A percentile compares a stretch with the other conserved stretches of the same genome.
phyloP scores from a whole-genome alignment of 257 asterid species.

The Craterostigma plantagineum region DNA sequence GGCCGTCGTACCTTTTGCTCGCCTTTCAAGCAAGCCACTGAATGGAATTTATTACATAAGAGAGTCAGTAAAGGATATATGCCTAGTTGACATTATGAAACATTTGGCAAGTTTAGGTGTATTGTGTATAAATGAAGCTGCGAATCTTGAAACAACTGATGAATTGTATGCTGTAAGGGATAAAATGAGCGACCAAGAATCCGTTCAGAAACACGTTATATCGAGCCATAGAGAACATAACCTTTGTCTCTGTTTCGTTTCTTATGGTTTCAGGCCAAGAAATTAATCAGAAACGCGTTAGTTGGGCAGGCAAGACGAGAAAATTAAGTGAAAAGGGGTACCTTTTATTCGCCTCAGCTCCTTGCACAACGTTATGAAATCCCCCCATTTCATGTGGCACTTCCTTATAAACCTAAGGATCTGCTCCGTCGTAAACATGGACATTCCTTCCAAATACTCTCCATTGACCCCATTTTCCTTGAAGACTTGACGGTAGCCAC shows the following conservation, averaged over 20 bases:
- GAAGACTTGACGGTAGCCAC: slow-evolving; percentile 69
- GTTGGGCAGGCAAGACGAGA: neutral
- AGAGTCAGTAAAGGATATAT: neutral
- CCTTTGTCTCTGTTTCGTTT: no score
- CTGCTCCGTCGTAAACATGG: slow-evolving; percentile 96
- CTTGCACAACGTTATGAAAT: slow-evolving; percentile 96
- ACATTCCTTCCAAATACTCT: slow-evolving; percentile 95
- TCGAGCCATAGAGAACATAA: no score
- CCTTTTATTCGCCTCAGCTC: slow-evolving; percentile 99
- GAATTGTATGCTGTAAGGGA: no score
- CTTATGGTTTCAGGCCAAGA: no score
- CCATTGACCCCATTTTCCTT: slow-evolving; percentile 94
- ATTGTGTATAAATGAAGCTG: no score
- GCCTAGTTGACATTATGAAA: neutral
- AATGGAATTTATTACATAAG: neutral
- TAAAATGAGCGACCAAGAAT: no score
- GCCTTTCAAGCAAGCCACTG: slow-evolving; percentile 98
- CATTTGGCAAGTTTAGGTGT: neutral
- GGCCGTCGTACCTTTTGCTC: slow-evolving; percentile 86
- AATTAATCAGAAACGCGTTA: no score
- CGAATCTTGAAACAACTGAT: no score
- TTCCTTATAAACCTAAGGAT: slow-evolving; percentile 93
- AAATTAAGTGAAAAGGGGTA: slow-evolving; percentile 10
- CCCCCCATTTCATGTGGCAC: slow-evolving; percentile 99
- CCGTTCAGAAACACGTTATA: no score